These are phyloP conservation scores for Backusella morwellensis DNA, from an alignment of 192 early-diverging fungal genomes.

Conservation along the genomic window DNA sequence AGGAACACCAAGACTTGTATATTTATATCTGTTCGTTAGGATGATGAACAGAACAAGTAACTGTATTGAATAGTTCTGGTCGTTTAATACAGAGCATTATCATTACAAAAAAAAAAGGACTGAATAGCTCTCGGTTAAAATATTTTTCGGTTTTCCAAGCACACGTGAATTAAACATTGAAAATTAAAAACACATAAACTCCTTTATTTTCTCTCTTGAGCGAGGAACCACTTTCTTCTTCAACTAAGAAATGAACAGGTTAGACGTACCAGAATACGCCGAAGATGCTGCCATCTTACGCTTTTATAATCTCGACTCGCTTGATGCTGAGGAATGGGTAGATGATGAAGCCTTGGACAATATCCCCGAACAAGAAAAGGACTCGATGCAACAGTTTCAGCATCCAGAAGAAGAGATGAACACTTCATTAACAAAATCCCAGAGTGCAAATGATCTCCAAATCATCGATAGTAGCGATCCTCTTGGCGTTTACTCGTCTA, in stretches of 20 bases:
- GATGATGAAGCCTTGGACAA: slow-evolving; percentile 39
- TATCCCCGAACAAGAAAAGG: slow-evolving; percentile 11
- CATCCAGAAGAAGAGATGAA: slow-evolving; percentile 13
- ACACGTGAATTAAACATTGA: no score
- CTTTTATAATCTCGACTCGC: slow-evolving; percentile 50
- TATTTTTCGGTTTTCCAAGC: no score
- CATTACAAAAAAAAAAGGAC: no score
- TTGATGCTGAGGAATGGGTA: slow-evolving; percentile 49
- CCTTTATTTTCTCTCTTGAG: background rate
- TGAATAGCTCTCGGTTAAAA: no score
- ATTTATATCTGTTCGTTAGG: no score
- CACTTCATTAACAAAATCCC: slow-evolving; percentile 22
- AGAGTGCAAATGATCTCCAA: slow-evolving; percentile 31
- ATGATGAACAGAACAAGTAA: no score
- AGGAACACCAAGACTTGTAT: no score
- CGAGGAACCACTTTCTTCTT: no score
- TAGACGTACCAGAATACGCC: slow-evolving; percentile 26
- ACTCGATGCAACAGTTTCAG: slow-evolving; percentile 30
- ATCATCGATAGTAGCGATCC: slow-evolving; percentile 45
- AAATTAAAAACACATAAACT: background rate
- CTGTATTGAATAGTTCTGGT: no score
- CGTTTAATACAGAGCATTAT: no score
- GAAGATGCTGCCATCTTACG: slow-evolving; percentile 46
- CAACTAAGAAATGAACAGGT: background rate
- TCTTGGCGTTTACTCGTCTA: slow-evolving; percentile 41